Percentiles rank a stretch among this genome's conserved stretches.
phyloP scores from a whole-genome alignment of 2,329 filamentous ascomycete species.

The Coniochaeta pulveracea region DNA sequence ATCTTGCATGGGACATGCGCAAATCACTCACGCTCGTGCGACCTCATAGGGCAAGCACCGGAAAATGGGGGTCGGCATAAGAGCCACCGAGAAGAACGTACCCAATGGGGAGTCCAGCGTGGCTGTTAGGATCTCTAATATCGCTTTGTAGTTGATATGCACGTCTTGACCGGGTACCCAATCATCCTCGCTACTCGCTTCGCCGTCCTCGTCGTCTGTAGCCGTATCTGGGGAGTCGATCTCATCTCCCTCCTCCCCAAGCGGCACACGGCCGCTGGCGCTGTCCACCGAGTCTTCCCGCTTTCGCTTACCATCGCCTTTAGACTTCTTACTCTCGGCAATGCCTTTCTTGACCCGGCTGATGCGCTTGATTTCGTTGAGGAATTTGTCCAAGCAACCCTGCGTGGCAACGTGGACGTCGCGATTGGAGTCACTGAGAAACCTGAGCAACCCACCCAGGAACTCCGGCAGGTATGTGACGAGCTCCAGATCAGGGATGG shows the following conservation, averaged over 20 bases:
- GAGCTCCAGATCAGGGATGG: constrained; percentile 90
- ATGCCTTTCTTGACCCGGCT: constrained; percentile 87
- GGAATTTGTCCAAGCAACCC: constrained; percentile 75
- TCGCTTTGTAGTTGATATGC: constrained; percentile 83
- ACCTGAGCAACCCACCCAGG: constrained; percentile 77
- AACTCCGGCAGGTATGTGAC: constrained; percentile 90
- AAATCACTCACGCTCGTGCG: not conserved
- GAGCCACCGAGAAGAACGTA: constrained; percentile 25
- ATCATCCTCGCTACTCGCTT: constrained; percentile 67
- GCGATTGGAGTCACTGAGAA: constrained; percentile 79
- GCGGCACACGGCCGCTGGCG: constrained; percentile 44
- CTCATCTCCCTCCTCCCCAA: constrained; percentile 51
- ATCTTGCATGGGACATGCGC: not conserved
- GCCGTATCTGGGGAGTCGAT: constrained; percentile 48
- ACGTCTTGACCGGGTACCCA: constrained; percentile 98
- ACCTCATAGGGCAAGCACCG: constrained; percentile 3
- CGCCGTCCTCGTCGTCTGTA: constrained; percentile 44
- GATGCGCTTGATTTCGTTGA: constrained; percentile 90
- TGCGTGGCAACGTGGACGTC: constrained; percentile 96
- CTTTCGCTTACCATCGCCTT: constrained; percentile 56
- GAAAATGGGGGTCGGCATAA: constrained; percentile 3
- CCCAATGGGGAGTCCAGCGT: constrained; percentile 77
- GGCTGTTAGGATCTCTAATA: constrained; percentile 81
- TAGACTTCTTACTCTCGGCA: constrained; percentile 68
- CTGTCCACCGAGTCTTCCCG: constrained; percentile 59